Percentiles rank a stretch among this genome's conserved stretches.
These are phyloP conservation scores for Hibiscus syriacus DNA, from an alignment of 345 rosid species.

Conservation along the genomic window DNA sequence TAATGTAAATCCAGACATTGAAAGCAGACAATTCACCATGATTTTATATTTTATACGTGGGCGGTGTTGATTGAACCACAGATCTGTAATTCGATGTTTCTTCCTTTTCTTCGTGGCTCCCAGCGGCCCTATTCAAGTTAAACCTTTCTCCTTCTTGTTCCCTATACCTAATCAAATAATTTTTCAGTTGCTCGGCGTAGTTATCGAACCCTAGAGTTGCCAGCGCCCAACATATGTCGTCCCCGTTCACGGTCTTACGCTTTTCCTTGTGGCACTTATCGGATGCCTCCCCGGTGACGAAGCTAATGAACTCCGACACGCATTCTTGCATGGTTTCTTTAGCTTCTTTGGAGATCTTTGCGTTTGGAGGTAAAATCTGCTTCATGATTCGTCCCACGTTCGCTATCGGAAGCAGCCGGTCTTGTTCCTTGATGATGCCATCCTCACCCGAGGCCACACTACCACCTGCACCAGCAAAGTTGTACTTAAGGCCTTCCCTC, in stretches of 20 bases:
- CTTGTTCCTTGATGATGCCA: conserved; percentile 50
- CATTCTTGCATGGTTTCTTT: conserved; percentile 81
- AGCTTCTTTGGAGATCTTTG: conserved; percentile 66
- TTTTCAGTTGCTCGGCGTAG: conserved; percentile 45
- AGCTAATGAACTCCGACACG: conserved; percentile 72
- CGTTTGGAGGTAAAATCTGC: conserved; percentile 58
- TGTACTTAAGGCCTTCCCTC: conserved; percentile 11
- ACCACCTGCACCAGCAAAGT: conserved; percentile 8
- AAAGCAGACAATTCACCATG: conserved; percentile 6
- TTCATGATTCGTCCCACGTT: conserved; percentile 75
- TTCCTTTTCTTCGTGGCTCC: conserved; percentile 1
- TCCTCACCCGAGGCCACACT: conserved; percentile 29
- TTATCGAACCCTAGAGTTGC: conserved; percentile 65
- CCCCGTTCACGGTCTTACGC: conserved; percentile 63
- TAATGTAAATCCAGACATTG: not conserved
- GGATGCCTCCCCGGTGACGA: conserved; percentile 66
- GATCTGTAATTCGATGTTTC: conserved; percentile 7
- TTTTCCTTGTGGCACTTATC: conserved; percentile 70
- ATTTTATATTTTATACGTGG: not conserved
- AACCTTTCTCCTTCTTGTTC: conserved; percentile 50
- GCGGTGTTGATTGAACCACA: not conserved
- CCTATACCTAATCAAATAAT: conserved; percentile 43
- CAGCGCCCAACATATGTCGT: conserved; percentile 68
- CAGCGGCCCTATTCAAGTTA: conserved; percentile 22
- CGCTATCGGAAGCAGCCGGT: conserved; percentile 60